These are phyloP conservation scores for Fusarium sarcochroum DNA, from an alignment of 2,329 filamentous ascomycete species.

Conservation along the genomic window DNA sequence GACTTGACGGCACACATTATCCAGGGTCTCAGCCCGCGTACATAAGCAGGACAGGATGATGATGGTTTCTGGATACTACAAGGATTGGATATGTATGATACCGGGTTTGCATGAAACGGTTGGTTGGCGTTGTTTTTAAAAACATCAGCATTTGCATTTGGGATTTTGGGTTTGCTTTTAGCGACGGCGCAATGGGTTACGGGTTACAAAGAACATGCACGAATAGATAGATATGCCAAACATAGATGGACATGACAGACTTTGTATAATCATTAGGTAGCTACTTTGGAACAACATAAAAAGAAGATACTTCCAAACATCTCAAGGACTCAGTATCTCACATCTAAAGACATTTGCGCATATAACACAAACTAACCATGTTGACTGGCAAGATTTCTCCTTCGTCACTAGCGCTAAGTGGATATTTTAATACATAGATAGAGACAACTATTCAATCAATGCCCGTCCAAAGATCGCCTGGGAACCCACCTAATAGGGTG, in stretches of 20 bases:
- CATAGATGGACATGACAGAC: conserved; percentile 27
- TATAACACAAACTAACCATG: conserved; percentile 3
- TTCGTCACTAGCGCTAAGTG: not conserved
- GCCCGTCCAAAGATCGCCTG: not conserved
- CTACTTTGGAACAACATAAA: not conserved
- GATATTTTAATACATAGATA: conserved; percentile 7
- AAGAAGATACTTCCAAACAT: not conserved
- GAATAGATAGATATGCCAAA: conserved; percentile 21
- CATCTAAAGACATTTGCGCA: not conserved
- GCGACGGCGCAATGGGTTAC: conserved; percentile 36
- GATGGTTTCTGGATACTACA: conserved; percentile 6
- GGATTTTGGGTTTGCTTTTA: conserved; percentile 19
- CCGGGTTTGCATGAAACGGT: conserved; percentile 18
- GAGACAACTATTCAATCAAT: not conserved
- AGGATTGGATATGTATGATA: conserved; percentile 17
- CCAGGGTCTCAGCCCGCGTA: conserved; percentile 7
- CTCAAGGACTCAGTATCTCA: no score
- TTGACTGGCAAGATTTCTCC: not conserved
- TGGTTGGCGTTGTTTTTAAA: conserved; percentile 27
- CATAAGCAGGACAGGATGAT: conserved; percentile 2
- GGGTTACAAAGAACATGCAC: conserved; percentile 7
- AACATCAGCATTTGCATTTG: conserved; percentile 14
- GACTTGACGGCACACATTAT: conserved; percentile 7
- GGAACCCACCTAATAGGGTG: not conserved
- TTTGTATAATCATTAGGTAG: conserved; percentile 9